A percentile compares a stretch with the other conserved stretches of the same genome.
Evolutionary conservation across 169 alveolate genomes (phyloP).

Genomic region (Babesia sp.): DNA sequence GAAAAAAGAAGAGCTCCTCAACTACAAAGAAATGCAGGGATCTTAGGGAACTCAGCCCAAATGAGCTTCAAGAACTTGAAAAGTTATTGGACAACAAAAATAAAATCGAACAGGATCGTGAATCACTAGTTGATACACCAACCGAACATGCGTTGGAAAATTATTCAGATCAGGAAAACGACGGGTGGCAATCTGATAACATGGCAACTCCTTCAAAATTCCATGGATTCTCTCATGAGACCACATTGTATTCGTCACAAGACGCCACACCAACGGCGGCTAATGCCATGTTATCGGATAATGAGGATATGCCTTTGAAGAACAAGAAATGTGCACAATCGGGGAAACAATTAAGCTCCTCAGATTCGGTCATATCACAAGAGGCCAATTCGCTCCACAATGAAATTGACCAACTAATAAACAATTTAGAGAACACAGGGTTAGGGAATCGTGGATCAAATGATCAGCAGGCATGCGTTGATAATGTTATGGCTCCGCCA

Average conservation of each 20-base stretch:
- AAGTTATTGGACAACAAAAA: constrained; percentile 3
- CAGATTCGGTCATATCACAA: neutral
- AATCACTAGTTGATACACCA: too few relatives aligned
- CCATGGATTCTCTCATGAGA: neutral
- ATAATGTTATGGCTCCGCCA: neutral
- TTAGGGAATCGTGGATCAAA: neutral
- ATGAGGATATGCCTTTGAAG: neutral
- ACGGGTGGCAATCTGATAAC: too few relatives aligned
- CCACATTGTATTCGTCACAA: neutral
- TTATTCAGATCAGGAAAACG: too few relatives aligned
- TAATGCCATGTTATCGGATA: neutral
- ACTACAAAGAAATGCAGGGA: neutral
- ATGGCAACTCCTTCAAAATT: too few relatives aligned
- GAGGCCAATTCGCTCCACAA: constrained; percentile 43
- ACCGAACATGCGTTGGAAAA: too few relatives aligned
- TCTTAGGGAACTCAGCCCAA: neutral
- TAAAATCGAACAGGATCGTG: neutral
- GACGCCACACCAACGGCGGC: neutral
- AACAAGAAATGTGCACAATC: neutral
- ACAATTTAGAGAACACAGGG: constrained; percentile 13
- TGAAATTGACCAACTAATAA: constrained; percentile 40
- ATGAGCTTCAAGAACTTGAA: neutral
- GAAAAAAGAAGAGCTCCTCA: neutral
- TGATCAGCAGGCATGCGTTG: too few relatives aligned
- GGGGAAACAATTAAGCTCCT: neutral